These are phyloP conservation scores for Colletotrichum magnum DNA, from an alignment of 2,329 filamentous ascomycete species.

Conservation along the genomic window DNA sequence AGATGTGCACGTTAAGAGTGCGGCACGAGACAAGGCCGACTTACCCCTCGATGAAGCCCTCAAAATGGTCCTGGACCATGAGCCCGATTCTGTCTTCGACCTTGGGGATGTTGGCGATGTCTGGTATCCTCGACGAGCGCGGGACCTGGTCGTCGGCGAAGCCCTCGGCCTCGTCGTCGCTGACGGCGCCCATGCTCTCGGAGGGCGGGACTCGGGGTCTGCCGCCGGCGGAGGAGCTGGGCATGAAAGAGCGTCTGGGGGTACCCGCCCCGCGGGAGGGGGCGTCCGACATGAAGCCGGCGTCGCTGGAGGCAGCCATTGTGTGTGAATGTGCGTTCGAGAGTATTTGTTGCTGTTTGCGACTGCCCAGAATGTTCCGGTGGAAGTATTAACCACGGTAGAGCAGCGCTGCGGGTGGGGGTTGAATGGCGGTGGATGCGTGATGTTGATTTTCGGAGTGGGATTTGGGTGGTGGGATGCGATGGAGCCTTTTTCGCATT, in stretches of 20 bases:
- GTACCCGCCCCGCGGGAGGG: conserved; percentile 59
- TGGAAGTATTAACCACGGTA: conserved; percentile 1
- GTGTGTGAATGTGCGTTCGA: conserved; percentile 3
- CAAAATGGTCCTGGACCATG: conserved; percentile 81
- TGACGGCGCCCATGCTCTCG: conserved; percentile 71
- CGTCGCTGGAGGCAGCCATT: conserved; percentile 70
- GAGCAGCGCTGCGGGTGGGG: conserved; percentile 16
- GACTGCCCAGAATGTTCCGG: neutral
- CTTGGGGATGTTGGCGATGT: conserved; percentile 71
- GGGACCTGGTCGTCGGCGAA: conserved; percentile 77
- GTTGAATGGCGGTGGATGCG: conserved; percentile 17
- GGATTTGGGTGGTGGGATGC: conserved; percentile 38
- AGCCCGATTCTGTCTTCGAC: conserved; percentile 84
- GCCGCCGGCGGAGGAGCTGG: conserved; percentile 66
- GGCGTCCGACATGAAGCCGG: conserved; percentile 71
- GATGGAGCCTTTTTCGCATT: conserved; percentile 38
- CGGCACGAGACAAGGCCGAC: conserved; percentile 43
- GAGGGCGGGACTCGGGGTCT: conserved; percentile 73
- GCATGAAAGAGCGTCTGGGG: conserved; percentile 58
- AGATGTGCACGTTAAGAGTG: conserved; percentile 4
- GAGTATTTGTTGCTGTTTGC: neutral
- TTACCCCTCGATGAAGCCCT: conserved; percentile 84
- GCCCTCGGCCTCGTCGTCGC: conserved; percentile 73
- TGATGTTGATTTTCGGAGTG: conserved; percentile 34
- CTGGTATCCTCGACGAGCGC: conserved; percentile 61